Base-by-base conservation (phyloP, 2,329 filamentous ascomycete species). In the Aphanocladium album region DNA sequence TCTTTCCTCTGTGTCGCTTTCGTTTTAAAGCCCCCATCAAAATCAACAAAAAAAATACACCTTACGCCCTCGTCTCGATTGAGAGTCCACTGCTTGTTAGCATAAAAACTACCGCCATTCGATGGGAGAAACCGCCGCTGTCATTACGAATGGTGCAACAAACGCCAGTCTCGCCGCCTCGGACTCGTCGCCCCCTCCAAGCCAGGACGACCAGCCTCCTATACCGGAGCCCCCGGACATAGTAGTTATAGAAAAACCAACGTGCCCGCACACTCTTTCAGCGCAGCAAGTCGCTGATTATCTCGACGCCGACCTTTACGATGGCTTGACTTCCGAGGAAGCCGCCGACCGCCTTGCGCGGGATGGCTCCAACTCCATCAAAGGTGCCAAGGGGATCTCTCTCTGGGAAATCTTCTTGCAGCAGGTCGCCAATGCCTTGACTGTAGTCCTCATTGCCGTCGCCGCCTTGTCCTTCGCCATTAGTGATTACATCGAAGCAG, bases 371-470 rank as follows among this genome's bases (percentile, higher is more conserved):
- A 91, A 91, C 77, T 82, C 82, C 71, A 83, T 91, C 78, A 84
- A 88, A 75, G 84, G 85, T 75, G 84, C 86, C 79, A 85, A 87
- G 76, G 85, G 86, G 74, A 76, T 88, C 76, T 90, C 88, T 74
- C 70, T 88, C 74, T 89, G 87, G 84, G 84, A 88, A 77, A 89
- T 91, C 77, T 82, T 91, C 76, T 74, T 91, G 76, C 88, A 87
- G 71, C 88, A 91, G 78, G 83, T 90, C 67, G 89, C 88, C 66
- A 91, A 91, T 77, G 89, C 87, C 77, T 78, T 91, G 75, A 91
- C 88, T 65, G 80, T 89, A 71, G 86, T 90, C 64, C 85, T 92
- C 67, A 79, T 91, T 66, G 85, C 90, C 68, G 89, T 89, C 68
- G 90, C 90, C 85, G 86, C 84, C 62, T 77, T 85, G 62, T 86